A percentile compares a stretch with the other conserved stretches of the same genome.
phyloP scores from a whole-genome alignment of 2,329 filamentous ascomycete genomes.

The Xylaria multiplex region DNA sequence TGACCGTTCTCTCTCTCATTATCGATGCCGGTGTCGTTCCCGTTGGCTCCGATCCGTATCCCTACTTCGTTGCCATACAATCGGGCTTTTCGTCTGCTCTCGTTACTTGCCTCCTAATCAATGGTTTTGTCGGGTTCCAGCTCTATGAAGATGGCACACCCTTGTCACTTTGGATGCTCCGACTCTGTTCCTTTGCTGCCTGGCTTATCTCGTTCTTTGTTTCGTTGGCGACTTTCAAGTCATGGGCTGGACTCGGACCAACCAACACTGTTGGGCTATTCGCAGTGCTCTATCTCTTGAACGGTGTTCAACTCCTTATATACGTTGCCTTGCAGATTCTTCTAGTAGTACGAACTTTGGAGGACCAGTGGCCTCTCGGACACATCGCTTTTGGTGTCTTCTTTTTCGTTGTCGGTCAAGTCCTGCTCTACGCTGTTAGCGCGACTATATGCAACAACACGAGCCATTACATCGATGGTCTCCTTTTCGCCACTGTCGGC shows the following conservation, averaged over 20 bases:
- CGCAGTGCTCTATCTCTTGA: slow-evolving; percentile 89
- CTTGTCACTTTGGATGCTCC: slow-evolving; percentile 91
- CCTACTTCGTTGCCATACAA: slow-evolving; percentile 91
- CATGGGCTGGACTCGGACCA: slow-evolving; percentile 85
- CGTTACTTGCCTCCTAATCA: slow-evolving; percentile 90
- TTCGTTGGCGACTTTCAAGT: slow-evolving; percentile 90
- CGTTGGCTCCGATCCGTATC: slow-evolving; percentile 80
- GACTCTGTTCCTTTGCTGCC: slow-evolving; percentile 79
- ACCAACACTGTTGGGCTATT: slow-evolving; percentile 90
- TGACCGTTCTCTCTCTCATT: slow-evolving; percentile 87
- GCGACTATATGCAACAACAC: slow-evolving; percentile 83
- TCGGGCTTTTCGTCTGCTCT: slow-evolving; percentile 85
- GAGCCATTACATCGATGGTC: slow-evolving; percentile 91
- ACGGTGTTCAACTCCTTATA: slow-evolving; percentile 84
- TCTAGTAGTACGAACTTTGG: slow-evolving; percentile 86
- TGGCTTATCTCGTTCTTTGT: slow-evolving; percentile 89
- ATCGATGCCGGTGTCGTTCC: slow-evolving; percentile 94
- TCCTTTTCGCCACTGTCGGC: slow-evolving; percentile 94
- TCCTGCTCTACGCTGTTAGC: slow-evolving; percentile 91
- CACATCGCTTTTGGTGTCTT: slow-evolving; percentile 91
- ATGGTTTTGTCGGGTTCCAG: slow-evolving; percentile 98
- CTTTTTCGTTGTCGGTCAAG: slow-evolving; percentile 92
- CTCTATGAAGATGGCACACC: slow-evolving; percentile 97
- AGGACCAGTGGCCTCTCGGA: slow-evolving; percentile 94
- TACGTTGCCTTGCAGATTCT: slow-evolving; percentile 90